Base-by-base conservation (phyloP, 129 eudicot species). In the Artemisia tridentata region DNA sequence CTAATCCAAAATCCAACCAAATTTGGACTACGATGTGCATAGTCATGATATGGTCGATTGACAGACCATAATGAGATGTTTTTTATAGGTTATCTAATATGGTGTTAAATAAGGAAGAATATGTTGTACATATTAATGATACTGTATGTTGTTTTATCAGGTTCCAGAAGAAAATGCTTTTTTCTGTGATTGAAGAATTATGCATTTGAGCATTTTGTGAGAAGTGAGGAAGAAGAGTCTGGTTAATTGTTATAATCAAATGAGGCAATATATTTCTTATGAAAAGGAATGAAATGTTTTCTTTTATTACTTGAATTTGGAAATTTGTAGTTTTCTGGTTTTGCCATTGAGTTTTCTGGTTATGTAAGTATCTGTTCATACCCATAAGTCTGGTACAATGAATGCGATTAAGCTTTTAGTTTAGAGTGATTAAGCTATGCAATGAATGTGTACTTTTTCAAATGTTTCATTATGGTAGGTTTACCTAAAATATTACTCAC, bases 61-160 rank as follows among this genome's bases (percentile, higher is more conserved):
- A 62, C 48, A 31, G 48, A n/a, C 23, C 14, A 62, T 7, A 9
- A 29, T 2, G 15, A 29, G 16, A 11, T 59, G 7, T 25, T 10
- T 23, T 59, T 62, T 62, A 27, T 62, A 62, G 67, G 67, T 62
- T 58, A 29, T 31, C 18, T 6, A 1, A 14, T 0, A 11, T 31
- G 67, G 46, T 62, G 18, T 31, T 13, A 15, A 31, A 62, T n/a
- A 62, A 25, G 41, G 34, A 59, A 62, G 67, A 62, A 14, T 19
- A 6, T 61, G 67, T 20, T 61, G 48, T 31, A 29, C 41, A 31
- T 31, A 31, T 31, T 31, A 4, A 8, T 1, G 13, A 31, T 15
- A 27, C 31, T 27, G 31, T 27, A 62, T 34, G 8, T 62, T 18
- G 48, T 62, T 62, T 29, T 20, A 19, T 56, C 29, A 56, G 62